Evolutionary conservation across 768 basidiomycete genomes (phyloP).

Genomic region (Tremella mesenterica): DNA sequence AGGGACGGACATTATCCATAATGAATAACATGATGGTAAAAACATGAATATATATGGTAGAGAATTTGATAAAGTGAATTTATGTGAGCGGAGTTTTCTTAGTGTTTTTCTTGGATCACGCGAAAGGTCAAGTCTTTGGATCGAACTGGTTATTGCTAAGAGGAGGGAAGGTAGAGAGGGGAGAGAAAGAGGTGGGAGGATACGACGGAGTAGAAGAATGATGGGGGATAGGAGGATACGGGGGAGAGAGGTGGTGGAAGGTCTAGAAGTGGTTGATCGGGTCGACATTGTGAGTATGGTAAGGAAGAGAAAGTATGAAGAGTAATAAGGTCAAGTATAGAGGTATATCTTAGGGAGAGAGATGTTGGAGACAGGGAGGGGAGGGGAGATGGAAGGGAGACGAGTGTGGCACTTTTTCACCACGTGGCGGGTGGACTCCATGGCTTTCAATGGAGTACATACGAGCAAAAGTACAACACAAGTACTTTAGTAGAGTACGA

Average conservation of each 20-base stretch:
- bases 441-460: too few species aligned
- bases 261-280: background rate
- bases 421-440: too few species aligned
- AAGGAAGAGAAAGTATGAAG: background rate
- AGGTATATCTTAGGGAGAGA: background rate
- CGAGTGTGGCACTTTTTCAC: too few species aligned
- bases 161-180: conserved; percentile 28
- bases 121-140: conserved; percentile 38
- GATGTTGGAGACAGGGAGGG: too few species aligned
- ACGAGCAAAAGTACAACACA: too few species aligned
- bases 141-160: conserved; percentile 26
- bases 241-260: conserved; percentile 8
- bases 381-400: too few species aligned
- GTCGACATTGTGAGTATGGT: conserved; percentile 11
- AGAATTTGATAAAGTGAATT: conserved; percentile 35
- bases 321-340: background rate
- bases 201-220: conserved; percentile 18
- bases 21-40: conserved; percentile 77
- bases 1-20: conserved; percentile 62
- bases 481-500: too few species aligned
- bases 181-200: conserved; percentile 22
- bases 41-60: conserved; percentile 74
- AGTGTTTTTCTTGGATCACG: conserved; percentile 33
- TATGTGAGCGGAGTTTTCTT: conserved; percentile 18
- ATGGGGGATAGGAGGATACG: conserved; percentile 28